These are phyloP conservation scores for Phellinidium pouzarii DNA, from an alignment of 1,284 basidiomycete species.

Conservation along the genomic window DNA sequence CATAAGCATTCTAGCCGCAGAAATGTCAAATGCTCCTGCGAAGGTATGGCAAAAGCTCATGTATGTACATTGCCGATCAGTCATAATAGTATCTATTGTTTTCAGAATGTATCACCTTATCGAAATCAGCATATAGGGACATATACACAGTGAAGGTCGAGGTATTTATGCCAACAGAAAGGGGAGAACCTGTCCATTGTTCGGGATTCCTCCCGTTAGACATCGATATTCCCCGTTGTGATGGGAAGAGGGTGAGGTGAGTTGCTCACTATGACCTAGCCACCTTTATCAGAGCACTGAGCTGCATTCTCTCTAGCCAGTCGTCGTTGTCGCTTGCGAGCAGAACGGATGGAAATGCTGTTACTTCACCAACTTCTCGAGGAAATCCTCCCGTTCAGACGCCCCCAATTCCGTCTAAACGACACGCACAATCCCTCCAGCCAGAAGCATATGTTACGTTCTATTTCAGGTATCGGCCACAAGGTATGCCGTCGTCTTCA, in stretches of 20 bases:
- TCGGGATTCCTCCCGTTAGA: slow-evolving; percentile 2
- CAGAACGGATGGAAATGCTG: no score
- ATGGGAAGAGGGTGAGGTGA: not conserved
- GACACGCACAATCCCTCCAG: not conserved
- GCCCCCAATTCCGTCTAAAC: not conserved
- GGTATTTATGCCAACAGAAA: not conserved
- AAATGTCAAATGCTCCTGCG: not conserved
- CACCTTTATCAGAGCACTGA: not conserved
- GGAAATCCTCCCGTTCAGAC: not conserved
- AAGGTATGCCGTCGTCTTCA: not conserved
- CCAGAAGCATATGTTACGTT: slow-evolving; percentile 5
- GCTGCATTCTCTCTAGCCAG: no score
- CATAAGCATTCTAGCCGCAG: not conserved
- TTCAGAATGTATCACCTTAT: not conserved
- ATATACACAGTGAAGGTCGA: slow-evolving; percentile 14
- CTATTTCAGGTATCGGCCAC: slow-evolving; percentile 4
- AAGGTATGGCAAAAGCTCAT: not conserved
- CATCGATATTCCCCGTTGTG: not conserved
- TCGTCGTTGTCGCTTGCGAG: no score
- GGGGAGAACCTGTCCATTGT: not conserved
- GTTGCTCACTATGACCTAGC: not conserved
- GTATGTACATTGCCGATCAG: not conserved
- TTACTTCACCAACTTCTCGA: not conserved
- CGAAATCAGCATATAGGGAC: not conserved
- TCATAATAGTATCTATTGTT: not conserved